Percentiles rank a stretch among this genome's conserved stretches.
phyloP scores from a whole-genome alignment of 148 eudicot species.

The Rhododendron simsii region DNA sequence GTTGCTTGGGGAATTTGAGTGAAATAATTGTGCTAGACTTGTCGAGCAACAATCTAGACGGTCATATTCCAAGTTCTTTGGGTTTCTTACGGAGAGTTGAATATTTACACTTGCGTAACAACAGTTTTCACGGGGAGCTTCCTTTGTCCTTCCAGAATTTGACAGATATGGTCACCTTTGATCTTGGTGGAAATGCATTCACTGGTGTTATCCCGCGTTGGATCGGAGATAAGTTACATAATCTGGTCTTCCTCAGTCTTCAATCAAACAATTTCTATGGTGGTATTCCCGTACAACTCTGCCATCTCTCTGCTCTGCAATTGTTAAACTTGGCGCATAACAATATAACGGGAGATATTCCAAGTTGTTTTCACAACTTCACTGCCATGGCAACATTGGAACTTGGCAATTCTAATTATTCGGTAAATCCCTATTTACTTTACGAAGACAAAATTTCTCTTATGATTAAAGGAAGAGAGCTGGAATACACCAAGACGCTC shows the following conservation, averaged over 20 bases:
- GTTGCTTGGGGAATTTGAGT: neutral
- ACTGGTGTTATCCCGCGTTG: slow-evolving; percentile 1
- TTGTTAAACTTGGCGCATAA: slow-evolving; percentile 6
- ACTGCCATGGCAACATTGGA: neutral
- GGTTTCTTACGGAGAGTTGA: neutral
- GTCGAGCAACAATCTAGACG: neutral
- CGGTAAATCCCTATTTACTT: fast-evolving
- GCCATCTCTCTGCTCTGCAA: neutral
- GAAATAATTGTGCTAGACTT: neutral
- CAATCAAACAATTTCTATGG: slow-evolving; percentile 9
- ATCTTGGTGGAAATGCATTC: slow-evolving; percentile 5
- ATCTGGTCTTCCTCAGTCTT: slow-evolving; percentile 1
- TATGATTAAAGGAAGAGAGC: slow-evolving; percentile 9
- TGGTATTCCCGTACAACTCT: neutral
- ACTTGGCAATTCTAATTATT: neutral
- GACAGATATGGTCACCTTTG: neutral
- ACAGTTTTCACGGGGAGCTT: slow-evolving; percentile 2
- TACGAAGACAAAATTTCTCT: neutral
- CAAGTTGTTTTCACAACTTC: slow-evolving; percentile 6
- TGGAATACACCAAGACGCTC: neutral
- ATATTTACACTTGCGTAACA: neutral
- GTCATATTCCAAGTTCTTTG: neutral
- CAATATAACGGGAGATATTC: neutral
- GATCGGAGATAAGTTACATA: neutral
- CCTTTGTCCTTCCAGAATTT: neutral